Percentiles rank a stretch among this genome's conserved stretches.
phyloP scores from a whole-genome alignment of 2,329 filamentous ascomycete species.

The Arthroderma sp. region DNA sequence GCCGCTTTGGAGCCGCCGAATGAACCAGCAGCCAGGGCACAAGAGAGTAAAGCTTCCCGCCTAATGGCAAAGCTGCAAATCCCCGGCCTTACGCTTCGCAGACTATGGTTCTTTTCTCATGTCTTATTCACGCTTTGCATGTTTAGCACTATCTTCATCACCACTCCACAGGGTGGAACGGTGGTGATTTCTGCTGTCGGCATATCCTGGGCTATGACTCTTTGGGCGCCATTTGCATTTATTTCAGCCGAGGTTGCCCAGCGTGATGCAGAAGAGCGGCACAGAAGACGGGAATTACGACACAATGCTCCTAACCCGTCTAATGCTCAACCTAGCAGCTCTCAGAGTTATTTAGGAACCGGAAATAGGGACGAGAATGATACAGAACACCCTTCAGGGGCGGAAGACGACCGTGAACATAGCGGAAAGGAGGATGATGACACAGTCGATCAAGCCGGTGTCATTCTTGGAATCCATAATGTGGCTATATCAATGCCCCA shows the following conservation, averaged over 20 bases:
- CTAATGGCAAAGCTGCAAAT: constrained; percentile 56
- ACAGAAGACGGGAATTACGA: constrained; percentile 26
- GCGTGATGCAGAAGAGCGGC: constrained; percentile 55
- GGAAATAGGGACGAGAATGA: constrained; percentile 13
- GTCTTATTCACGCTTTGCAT: constrained; percentile 72
- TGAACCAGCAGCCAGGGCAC: constrained; percentile 7
- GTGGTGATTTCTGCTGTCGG: constrained; percentile 69
- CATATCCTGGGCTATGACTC: constrained; percentile 80
- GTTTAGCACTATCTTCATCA: constrained; percentile 70
- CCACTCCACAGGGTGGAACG: constrained; percentile 57
- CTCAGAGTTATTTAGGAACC: background rate
- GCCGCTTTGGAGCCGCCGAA: constrained; percentile 15
- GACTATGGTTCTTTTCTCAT: constrained; percentile 75
- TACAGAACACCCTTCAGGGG: constrained; percentile 18
- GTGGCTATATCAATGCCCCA: constrained; percentile 86
- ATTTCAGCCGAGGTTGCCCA: constrained; percentile 86
- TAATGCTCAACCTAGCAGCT: background rate
- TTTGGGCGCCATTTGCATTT: constrained; percentile 92
- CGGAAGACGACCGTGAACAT: constrained; percentile 9
- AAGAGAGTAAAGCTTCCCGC: constrained; percentile 14
- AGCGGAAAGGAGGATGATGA: constrained; percentile 38
- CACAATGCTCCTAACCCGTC: constrained; percentile 1
- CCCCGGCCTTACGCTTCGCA: constrained; percentile 70
- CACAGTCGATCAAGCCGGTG: constrained; percentile 64
- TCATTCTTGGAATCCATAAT: constrained; percentile 90